Percentiles rank a stretch among this genome's conserved stretches.
Conservation (phyloP, 441 rosid species). For the Capsella rubella region DNA sequence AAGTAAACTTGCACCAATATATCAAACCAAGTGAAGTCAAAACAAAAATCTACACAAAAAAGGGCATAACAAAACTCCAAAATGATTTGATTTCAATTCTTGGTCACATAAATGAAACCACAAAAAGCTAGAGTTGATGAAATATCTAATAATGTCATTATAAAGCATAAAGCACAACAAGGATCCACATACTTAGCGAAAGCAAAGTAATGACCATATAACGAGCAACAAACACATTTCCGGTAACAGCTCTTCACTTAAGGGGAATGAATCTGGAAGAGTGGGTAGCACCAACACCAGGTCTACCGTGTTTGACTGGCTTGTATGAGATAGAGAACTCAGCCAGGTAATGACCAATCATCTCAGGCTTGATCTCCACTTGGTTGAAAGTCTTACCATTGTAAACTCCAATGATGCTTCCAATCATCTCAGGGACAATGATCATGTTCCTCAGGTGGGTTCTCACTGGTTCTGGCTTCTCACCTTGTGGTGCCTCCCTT, state of each 20-base stretch:
- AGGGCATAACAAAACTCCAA: neutral
- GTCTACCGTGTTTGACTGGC: constrained; percentile 96
- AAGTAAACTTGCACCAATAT: too few relatives aligned
- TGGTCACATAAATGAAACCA: neutral
- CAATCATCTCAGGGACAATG: constrained; percentile 93
- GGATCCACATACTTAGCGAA: constrained; percentile 22
- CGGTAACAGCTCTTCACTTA: constrained; percentile 52
- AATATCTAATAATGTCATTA: constrained; percentile 21
- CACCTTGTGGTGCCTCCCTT: constrained; percentile 90
- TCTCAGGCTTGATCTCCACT: constrained; percentile 93
- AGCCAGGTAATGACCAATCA: constrained; percentile 92
- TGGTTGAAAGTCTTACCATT: constrained; percentile 92
- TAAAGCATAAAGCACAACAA: constrained; percentile 22
- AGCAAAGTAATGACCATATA: constrained; percentile 12
- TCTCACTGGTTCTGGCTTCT: constrained; percentile 85
- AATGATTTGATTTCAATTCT: constrained; percentile 15
- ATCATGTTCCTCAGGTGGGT: constrained; percentile 84
- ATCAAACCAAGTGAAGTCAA: neutral
- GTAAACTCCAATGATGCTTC: constrained; percentile 87
- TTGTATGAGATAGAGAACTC: constrained; percentile 96
- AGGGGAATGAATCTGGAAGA: constrained; percentile 92
- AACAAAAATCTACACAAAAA: neutral
- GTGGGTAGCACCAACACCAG: constrained; percentile 92
- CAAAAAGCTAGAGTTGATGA: constrained; percentile 11
- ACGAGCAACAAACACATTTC: constrained; percentile 9